A percentile compares a stretch with the other conserved stretches of the same genome.
Conservation (phyloP, 1,284 basidiomycete genomes). For the Cutaneotrichosporon mucoides region DNA sequence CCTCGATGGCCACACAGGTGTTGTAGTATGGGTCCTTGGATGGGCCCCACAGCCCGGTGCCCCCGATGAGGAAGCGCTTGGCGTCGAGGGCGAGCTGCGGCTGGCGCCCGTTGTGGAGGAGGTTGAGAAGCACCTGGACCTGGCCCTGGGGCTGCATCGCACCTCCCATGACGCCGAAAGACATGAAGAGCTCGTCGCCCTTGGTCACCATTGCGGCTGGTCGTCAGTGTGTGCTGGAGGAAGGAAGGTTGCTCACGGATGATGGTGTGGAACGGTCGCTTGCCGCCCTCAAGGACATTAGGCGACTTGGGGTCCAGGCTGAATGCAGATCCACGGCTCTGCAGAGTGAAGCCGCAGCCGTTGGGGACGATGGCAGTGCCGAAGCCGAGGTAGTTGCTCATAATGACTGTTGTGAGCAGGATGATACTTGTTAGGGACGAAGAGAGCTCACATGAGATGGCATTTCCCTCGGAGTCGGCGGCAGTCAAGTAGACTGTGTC, state of each 20-base stretch:
- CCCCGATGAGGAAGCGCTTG: slow-evolving; percentile 81
- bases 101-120: slow-evolving; percentile 22
- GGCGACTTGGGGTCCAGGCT: slow-evolving; percentile 72
- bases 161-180: slow-evolving; percentile 85
- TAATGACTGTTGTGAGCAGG: slow-evolving; percentile 54
- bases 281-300: slow-evolving; percentile 73
- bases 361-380: slow-evolving; percentile 71
- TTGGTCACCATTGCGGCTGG: slow-evolving; percentile 70
- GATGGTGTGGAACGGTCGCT: slow-evolving; percentile 92
- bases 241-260: slow-evolving; percentile 51
- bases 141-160: slow-evolving; percentile 25
- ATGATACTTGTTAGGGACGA: too few relatives aligned
- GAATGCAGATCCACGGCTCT: slow-evolving; percentile 88
- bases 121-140: slow-evolving; percentile 65
- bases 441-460: slow-evolving; percentile 42
- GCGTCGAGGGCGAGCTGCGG: slow-evolving; percentile 74
- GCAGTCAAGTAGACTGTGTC: slow-evolving; percentile 96
- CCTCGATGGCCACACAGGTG: slow-evolving; percentile 79
- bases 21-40: slow-evolving; percentile 55
- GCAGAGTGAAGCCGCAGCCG: slow-evolving; percentile 91
- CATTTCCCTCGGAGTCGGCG: slow-evolving; percentile 84
- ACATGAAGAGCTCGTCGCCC: slow-evolving; percentile 76
- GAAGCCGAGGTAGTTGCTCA: slow-evolving; percentile 73
- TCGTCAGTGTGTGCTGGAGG: too few relatives aligned
- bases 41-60: slow-evolving; percentile 7